Conservation (phyloP, 352 stramenopile species). For the Albugo candida region DNA sequence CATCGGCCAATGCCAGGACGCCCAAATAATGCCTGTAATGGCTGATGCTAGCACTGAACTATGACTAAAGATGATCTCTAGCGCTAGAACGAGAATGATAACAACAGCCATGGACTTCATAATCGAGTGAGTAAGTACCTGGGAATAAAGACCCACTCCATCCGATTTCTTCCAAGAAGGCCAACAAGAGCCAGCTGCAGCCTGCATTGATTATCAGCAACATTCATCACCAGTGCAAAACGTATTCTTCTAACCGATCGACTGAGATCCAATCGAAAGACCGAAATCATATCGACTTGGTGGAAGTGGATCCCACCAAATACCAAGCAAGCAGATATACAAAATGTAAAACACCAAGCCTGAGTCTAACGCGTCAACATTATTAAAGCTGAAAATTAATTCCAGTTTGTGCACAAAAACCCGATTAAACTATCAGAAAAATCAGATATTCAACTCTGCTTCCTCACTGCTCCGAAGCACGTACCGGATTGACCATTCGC, state of each 20-base stretch:
- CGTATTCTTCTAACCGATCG: constrained; percentile 22
- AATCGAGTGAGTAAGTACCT: constrained; percentile 16
- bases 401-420: constrained; percentile 67
- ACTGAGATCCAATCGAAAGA: constrained; percentile 36
- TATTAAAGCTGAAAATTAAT: constrained; percentile 77
- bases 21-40: constrained; percentile 68
- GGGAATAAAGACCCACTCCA: constrained; percentile 78
- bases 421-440: constrained; percentile 45
- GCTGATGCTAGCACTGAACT: constrained; percentile 74
- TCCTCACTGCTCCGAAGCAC: constrained; percentile 4
- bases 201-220: constrained; percentile 17
- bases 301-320: constrained; percentile 72
- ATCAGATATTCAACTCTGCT: constrained; percentile 2
- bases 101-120: neutral
- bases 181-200: constrained; percentile 72
- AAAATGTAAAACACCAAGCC: constrained; percentile 78
- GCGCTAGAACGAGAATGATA: constrained; percentile 15
- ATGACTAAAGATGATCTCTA: constrained; percentile 77
- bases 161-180: constrained; percentile 65
- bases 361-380: constrained; percentile 68
- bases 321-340: constrained; percentile 58
- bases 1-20: constrained; percentile 75
- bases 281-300: constrained; percentile 63
- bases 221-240: neutral
- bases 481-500: constrained; percentile 72